These are phyloP conservation scores for Penicillium diatomitis DNA, from an alignment of 495 filamentous ascomycete species.

Conservation along the genomic window DNA sequence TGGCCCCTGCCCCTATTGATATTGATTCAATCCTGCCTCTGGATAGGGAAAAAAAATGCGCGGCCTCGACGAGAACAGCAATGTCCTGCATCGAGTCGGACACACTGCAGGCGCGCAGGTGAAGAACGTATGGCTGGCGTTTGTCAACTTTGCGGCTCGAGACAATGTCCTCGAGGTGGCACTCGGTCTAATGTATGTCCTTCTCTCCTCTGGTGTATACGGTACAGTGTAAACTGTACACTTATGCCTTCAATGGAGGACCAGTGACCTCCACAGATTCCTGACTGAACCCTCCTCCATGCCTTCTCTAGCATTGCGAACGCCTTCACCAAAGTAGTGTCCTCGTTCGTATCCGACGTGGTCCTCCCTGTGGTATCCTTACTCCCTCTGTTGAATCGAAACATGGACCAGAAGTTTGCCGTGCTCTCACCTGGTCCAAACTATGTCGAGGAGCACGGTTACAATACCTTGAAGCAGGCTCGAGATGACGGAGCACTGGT, in stretches of 20 bases:
- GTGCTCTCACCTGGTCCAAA: conserved; percentile 50
- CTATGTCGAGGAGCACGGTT: conserved; percentile 36
- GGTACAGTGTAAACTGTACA: too few species aligned
- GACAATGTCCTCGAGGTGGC: conserved; percentile 72
- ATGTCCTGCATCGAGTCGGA: conserved; percentile 15
- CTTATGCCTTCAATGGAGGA: too few species aligned
- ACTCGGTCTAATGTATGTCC: conserved; percentile 59
- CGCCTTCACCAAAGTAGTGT: conserved; percentile 64
- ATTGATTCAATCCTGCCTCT: too few species aligned
- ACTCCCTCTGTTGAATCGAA: conserved; percentile 57
- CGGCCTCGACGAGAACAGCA: conserved; percentile 23
- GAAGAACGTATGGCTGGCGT: conserved; percentile 46
- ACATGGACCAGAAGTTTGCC: conserved; percentile 69
- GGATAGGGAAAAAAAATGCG: conserved; percentile 15
- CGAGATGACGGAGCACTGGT: conserved; percentile 62
- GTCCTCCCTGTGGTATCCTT: conserved; percentile 60
- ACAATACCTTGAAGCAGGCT: conserved; percentile 62
- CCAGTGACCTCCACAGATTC: neutral
- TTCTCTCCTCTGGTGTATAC: too few species aligned
- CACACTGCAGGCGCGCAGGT: conserved; percentile 26
- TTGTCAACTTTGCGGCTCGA: conserved; percentile 61
- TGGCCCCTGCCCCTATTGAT: too few species aligned
- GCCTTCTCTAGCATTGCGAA: conserved; percentile 47
- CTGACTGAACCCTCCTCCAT: neutral
- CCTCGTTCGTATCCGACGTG: conserved; percentile 63